Conservation (phyloP, 2,329 filamentous ascomycete species). For the Metarhizium brunneum region DNA sequence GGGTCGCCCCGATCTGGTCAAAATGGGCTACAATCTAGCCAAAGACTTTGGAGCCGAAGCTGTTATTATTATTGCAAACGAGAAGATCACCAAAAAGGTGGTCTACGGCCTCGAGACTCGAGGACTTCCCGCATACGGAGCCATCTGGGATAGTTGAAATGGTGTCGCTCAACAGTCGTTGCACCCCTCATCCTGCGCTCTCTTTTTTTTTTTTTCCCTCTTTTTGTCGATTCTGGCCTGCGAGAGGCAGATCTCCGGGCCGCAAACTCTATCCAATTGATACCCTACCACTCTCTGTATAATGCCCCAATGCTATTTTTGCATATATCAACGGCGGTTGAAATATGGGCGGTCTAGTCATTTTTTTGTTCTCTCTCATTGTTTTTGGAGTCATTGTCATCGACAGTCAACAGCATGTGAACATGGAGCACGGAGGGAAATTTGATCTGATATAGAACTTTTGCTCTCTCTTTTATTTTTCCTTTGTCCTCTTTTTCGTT, state of each 20-base stretch:
- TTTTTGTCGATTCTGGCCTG: too few relatives aligned
- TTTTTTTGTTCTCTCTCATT: not conserved
- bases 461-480: too few relatives aligned
- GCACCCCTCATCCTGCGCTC: not conserved
- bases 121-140: constrained; percentile 59
- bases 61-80: constrained; percentile 65
- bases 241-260: not conserved
- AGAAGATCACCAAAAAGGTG: constrained; percentile 55
- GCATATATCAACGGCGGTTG: not conserved
- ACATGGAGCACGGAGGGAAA: not conserved
- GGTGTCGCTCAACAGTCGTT: not conserved
- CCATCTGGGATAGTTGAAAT: constrained; percentile 55
- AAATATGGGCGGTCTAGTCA: not conserved
- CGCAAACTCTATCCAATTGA: not conserved
- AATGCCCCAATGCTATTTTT: not conserved
- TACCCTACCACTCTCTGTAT: not conserved
- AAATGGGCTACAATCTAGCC: constrained; percentile 41
- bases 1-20: constrained; percentile 49
- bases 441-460: too few relatives aligned
- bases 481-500: too few relatives aligned
- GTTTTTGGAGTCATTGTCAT: not conserved
- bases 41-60: constrained; percentile 54
- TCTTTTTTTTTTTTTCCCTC: too few relatives aligned
- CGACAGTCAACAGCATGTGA: not conserved
- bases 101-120: constrained; percentile 60